A percentile compares a stretch with the other conserved stretches of the same genome.
Evolutionary conservation across 768 basidiomycete species (phyloP).

Genomic region (Rhodotorula graminis): DNA sequence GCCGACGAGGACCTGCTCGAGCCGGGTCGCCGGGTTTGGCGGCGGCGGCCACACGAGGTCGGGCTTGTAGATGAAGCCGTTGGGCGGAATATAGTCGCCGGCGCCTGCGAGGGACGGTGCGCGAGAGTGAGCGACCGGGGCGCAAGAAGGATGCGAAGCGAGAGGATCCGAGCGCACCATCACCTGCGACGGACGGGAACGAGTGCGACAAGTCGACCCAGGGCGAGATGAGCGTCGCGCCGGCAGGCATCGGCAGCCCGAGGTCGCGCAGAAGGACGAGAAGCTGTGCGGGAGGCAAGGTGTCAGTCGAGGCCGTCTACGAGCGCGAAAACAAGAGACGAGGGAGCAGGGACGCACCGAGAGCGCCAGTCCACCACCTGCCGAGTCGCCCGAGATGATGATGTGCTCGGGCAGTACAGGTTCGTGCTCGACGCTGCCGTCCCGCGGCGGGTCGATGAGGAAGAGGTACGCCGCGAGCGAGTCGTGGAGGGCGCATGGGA

Average conservation of each 20-base stretch:
- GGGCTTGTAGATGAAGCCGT: conserved; percentile 48
- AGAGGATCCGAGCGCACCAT: neutral
- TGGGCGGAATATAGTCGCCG: conserved; percentile 33
- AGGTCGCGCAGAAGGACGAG: conserved; percentile 78
- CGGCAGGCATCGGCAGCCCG: conserved; percentile 75
- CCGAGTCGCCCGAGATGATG: conserved; percentile 82
- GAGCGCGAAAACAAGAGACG: neutral
- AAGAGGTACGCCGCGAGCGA: conserved; percentile 82
- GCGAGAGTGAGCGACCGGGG: neutral
- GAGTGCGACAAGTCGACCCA: conserved; percentile 90
- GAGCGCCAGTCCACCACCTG: conserved; percentile 80
- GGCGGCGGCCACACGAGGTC: conserved; percentile 49
- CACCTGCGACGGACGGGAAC: conserved; percentile 71
- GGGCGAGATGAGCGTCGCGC: conserved; percentile 68
- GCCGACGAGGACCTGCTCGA: conserved; percentile 17
- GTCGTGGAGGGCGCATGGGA: conserved; percentile 75
- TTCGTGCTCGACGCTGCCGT: conserved; percentile 51
- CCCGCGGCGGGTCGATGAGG: conserved; percentile 72
- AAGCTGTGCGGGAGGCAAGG: conserved; percentile 47
- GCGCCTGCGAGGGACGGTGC: neutral
- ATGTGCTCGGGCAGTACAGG: conserved; percentile 77
- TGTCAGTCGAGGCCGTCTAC: neutral
- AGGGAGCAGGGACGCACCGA: neutral
- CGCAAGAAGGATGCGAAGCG: no score
- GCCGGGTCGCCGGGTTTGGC: conserved; percentile 21